Evolutionary conservation across 371 early-diverging fungal species (phyloP).

Genomic region (Lichtheimia hyalospora): DNA sequence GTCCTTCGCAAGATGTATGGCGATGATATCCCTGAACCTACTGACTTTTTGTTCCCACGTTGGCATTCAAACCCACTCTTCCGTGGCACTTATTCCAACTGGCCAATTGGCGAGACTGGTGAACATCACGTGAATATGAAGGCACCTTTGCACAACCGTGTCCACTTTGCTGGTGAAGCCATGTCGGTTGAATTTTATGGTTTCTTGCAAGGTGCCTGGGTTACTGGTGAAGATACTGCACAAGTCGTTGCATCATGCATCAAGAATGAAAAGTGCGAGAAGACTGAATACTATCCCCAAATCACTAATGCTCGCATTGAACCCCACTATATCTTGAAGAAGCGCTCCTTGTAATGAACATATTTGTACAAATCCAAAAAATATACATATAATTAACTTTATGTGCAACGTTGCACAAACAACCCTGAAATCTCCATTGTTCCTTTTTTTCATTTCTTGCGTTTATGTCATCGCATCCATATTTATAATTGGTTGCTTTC

Average conservation of each 20-base stretch:
- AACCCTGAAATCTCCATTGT: no score
- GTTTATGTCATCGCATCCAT: no score
- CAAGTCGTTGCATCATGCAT: slow-evolving; percentile 25
- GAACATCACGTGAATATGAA: slow-evolving; percentile 46
- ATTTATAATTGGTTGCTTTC: no score
- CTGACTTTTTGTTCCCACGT: slow-evolving; percentile 36
- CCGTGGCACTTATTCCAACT: slow-evolving; percentile 49
- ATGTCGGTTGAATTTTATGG: slow-evolving; percentile 38
- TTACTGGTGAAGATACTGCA: slow-evolving; percentile 35
- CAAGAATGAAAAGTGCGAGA: slow-evolving; percentile 22
- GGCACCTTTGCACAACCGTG: slow-evolving; percentile 38
- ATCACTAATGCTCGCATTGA: slow-evolving; percentile 25
- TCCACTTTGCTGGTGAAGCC: slow-evolving; percentile 51
- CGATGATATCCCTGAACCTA: slow-evolving; percentile 27
- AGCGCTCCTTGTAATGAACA: no score
- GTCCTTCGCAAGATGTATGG: slow-evolving; percentile 39
- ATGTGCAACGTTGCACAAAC: no score
- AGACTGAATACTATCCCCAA: slow-evolving; percentile 30
- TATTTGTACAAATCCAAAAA: no score
- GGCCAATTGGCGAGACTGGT: slow-evolving; percentile 50
- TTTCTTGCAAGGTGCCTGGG: slow-evolving; percentile 50
- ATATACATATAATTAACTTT: no score
- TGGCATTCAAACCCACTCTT: slow-evolving; percentile 49
- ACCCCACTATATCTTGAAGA: slow-evolving; percentile 2
- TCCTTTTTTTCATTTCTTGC: no score